Percentiles rank a stretch among this genome's conserved stretches.
These are phyloP conservation scores for Microstegium vimineum DNA, from an alignment of 176 grass and related monocot species.

Conservation along the genomic window DNA sequence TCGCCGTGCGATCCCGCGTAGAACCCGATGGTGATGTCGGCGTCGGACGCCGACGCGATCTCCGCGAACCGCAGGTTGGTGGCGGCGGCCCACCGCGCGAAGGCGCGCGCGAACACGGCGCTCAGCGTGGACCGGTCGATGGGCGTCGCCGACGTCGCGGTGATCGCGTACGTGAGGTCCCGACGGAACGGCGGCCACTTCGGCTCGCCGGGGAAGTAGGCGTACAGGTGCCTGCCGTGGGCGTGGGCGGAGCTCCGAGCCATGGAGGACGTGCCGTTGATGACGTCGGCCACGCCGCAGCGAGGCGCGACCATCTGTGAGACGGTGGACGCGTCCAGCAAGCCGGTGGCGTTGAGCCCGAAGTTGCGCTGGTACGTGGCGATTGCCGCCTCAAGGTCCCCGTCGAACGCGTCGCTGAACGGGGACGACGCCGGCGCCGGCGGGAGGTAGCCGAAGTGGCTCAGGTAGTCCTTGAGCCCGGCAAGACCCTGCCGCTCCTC, in stretches of 20 bases:
- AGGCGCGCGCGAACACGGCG: slow-evolving; percentile 61
- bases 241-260: background rate
- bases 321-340: slow-evolving; percentile 60
- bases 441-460: slow-evolving; percentile 78
- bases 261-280: slow-evolving; percentile 68
- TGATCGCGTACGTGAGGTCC: slow-evolving; percentile 60
- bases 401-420: slow-evolving; percentile 66
- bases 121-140: slow-evolving; percentile 52
- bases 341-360: slow-evolving; percentile 64
- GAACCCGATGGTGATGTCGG: slow-evolving; percentile 86
- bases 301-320: slow-evolving; percentile 64
- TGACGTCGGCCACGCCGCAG: slow-evolving; percentile 83
- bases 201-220: slow-evolving; percentile 68
- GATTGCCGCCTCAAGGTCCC: slow-evolving; percentile 48
- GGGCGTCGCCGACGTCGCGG: slow-evolving; percentile 50
- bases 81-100: slow-evolving; percentile 60
- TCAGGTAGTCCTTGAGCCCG: slow-evolving; percentile 72
- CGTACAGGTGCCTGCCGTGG: slow-evolving; percentile 67
- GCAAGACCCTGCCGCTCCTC: slow-evolving; percentile 56
- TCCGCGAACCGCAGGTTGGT: slow-evolving; percentile 70
- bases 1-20: slow-evolving; percentile 66
- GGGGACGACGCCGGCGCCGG: slow-evolving; percentile 25
- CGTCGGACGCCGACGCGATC: slow-evolving; percentile 39
- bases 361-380: slow-evolving; percentile 73
- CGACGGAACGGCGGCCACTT: slow-evolving; percentile 55